phyloP scores from a whole-genome alignment of 257 asterid genomes.

The Parsonsia alboflavescens region DNA sequence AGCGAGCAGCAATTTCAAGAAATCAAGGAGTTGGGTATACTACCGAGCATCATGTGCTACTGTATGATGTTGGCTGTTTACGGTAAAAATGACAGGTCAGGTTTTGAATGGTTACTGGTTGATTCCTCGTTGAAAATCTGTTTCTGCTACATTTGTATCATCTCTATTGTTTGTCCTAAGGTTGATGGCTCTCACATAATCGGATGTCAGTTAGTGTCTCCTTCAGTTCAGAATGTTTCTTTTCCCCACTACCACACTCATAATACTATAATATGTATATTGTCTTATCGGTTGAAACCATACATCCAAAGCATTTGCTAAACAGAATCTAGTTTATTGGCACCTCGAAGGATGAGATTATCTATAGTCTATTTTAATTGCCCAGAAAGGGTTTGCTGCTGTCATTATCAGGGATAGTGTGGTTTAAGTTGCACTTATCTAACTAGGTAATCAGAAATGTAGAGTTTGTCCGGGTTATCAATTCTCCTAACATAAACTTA shows the following conservation, averaged over 20 bases:
- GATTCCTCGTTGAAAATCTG: slow-evolving; percentile 7
- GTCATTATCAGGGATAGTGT: not conserved
- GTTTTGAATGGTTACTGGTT: slow-evolving; percentile 11
- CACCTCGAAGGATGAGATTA: not conserved
- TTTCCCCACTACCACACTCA: not conserved
- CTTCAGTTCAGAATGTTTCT: not conserved
- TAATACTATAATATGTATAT: not conserved
- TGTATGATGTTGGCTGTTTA: slow-evolving; percentile 89
- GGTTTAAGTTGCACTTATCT: not conserved
- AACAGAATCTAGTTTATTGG: not conserved
- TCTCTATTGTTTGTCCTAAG: slow-evolving; percentile 1
- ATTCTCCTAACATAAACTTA: not conserved
- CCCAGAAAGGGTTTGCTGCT: not conserved
- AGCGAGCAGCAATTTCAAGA: slow-evolving; percentile 83
- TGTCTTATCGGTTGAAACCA: not conserved
- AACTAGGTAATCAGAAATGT: not conserved
- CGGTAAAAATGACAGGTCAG: slow-evolving; percentile 75
- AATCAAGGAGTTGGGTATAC: slow-evolving; percentile 77
- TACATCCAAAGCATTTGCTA: not conserved
- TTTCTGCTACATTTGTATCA: not conserved
- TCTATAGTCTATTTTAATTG: not conserved
- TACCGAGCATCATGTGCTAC: slow-evolving; percentile 89
- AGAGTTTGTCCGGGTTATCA: not conserved
- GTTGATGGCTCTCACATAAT: not conserved
- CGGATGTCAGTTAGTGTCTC: not conserved